A percentile compares a stretch with the other conserved stretches of the same genome.
Evolutionary conservation across 768 basidiomycete genomes (phyloP).

Genomic region (Suillus placidus): DNA sequence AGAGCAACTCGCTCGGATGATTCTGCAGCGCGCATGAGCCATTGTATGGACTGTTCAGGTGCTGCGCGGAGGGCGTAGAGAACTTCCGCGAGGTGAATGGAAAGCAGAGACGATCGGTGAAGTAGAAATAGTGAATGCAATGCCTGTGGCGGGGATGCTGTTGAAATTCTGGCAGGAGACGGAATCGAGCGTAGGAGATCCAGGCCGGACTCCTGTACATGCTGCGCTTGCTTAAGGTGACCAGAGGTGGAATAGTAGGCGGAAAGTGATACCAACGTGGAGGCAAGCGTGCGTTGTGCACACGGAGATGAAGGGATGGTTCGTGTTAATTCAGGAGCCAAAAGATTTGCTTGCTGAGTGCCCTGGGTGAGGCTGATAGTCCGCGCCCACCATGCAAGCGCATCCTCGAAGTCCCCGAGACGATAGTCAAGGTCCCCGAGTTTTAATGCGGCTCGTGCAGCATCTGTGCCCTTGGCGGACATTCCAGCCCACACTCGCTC

Average conservation of each 20-base stretch:
- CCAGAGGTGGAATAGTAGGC: conserved; percentile 66
- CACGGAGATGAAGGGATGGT: conserved; percentile 56
- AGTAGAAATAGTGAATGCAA: conserved; percentile 69
- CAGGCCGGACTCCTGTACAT: conserved; percentile 58
- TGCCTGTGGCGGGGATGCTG: conserved; percentile 55
- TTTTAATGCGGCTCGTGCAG: conserved; percentile 62
- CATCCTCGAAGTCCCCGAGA: conserved; percentile 54
- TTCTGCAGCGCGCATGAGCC: conserved; percentile 62
- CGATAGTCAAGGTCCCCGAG: conserved; percentile 67
- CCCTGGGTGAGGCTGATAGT: conserved; percentile 51
- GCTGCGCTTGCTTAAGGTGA: conserved; percentile 55
- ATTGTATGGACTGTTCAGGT: conserved; percentile 51
- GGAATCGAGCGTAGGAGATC: conserved; percentile 55
- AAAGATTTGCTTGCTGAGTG: conserved; percentile 24
- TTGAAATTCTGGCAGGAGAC: conserved; percentile 45
- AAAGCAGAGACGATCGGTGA: conserved; percentile 74
- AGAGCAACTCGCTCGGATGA: conserved; percentile 68
- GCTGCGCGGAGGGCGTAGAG: conserved; percentile 51
- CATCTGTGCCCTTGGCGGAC: conserved; percentile 41
- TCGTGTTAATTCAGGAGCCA: conserved; percentile 36
- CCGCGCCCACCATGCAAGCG: conserved; percentile 69
- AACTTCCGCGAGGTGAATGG: conserved; percentile 76
- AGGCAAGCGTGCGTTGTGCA: conserved; percentile 63
- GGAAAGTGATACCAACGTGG: conserved; percentile 70
- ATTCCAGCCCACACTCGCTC: conserved; percentile 58